Evolutionary conservation across 2,329 filamentous ascomycete genomes (phyloP), one percentile per base, ranked within the genome.

Genomic region (Xylariaceae sp.): DNA sequence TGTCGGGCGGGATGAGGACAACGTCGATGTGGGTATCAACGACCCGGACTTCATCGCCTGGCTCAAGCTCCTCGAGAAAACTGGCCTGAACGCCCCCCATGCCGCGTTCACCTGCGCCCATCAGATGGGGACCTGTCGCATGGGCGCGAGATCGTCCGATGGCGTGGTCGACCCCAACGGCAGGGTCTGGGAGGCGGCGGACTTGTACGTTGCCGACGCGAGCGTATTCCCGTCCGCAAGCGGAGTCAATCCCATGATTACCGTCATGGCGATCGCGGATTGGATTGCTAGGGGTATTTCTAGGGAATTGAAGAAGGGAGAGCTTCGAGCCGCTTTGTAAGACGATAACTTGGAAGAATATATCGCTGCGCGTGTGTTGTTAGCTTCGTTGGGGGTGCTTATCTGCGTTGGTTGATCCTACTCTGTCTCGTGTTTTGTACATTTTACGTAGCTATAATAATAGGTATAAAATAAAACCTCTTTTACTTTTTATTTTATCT

Each of bases 181-280:
- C 2, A 77, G 71, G 59, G 84, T 91, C 6, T 93, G 88, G 87
- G 88, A 83, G 1, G 79, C 77, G 0, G 75, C 85, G 64, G 82
- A 81, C 0, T 67, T 93, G 64, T 91, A 85, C 68, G 84, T 93
- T 18, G 84, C 86, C 9, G 90, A 93, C 71, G 85, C 88, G 44
- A 91, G 87, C 70, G 86, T 91, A 10, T 89, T 93, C 59, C 90
- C 89, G 1, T 88, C 83, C 54, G 89, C 89, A 10, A 90, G 85
- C 69, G 90, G 90, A 1, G 89, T 92, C 26, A 93, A 93, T 70
- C 90, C 90, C 12, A 93, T 93, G 90, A 77, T 92, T 43, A 91
- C 89, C 12, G 81, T 78, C 54, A 91, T 93, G 89, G 84, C 84
- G 1, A 81, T 89, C 65, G 79, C 85, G 47, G 84, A 89, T 67